Base-by-base conservation (phyloP, 257 asterid species). In the Solanum habrochaites region DNA sequence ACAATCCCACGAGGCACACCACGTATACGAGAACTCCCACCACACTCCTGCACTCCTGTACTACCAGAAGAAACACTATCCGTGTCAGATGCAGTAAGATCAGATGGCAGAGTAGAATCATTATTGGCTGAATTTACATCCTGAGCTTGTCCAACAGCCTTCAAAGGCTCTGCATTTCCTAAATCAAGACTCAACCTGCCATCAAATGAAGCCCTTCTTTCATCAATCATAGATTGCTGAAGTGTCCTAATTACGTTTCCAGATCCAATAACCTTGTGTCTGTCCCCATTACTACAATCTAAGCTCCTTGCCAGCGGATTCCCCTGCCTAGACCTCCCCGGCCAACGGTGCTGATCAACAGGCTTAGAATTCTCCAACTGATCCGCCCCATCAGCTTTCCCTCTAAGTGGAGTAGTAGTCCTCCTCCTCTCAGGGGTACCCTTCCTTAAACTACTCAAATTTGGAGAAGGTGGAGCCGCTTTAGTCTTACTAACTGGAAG, bases 1-100 rank as follows among this genome's bases (percentile, higher is more conserved):
- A 87, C 93, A 70, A 94, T 91, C 15, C 98, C 97, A 18, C 94
- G 93, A 85, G 94, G 94, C 45, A 93, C 98, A 27, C 85, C 87
- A 21, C 89, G 91, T 52, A 86, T 87, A 5, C 87, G 90, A 32
- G 94, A 58, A 77, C 85, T 80, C 84, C 91, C 93, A 31, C 88
- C 82, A 83, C 89, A 88, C 69, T 95, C 98, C 86, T 92, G 98
- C 82, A 94, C 90, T 64, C 93, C 99, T 11, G 97, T 95, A 88
- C 99, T 97, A 81, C 98, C 99, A 31, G 99, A 97, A 43, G 99
- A 97, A 82, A 94, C 98, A 78, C 99, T 97, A 86, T 97, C 99
- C 2, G 99, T 92, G 90, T 97, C 99, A 35, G 99, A 95, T 7
- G 94, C 93, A 56, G 95, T 91, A 83, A 91, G 93, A 88, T 95